Evolutionary conservation across 2,329 filamentous ascomycete species (phyloP), one percentile per base, ranked within the genome.

Genomic region (Alternaria conjuncta): DNA sequence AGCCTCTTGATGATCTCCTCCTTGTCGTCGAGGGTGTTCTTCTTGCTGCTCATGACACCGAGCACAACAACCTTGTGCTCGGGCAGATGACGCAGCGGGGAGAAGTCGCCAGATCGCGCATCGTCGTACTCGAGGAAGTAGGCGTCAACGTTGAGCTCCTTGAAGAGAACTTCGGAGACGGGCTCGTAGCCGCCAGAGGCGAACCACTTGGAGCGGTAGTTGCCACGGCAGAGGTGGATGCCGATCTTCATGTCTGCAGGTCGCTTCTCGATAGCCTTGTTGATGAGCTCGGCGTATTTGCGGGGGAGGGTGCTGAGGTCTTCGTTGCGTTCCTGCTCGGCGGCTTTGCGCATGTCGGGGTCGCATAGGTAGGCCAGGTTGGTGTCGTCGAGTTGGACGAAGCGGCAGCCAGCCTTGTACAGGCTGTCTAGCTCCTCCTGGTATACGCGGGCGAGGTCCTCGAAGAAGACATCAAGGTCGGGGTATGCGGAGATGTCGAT

Each of bases 41-140:
- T 88, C 82, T 87, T 87, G 73, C 81, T 84, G 61, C 79, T 83
- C 85, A 87, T 85, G 47, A 87, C 80, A 30, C 86, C 86, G 30
- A 88, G 78, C 10, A 88, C 85, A 13, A 88, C 86, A 32, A 84
- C 80, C 79, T 88, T 88, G 77, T 84, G 70, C 57, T 81, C 81
- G 4, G 86, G 86, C 53, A 88, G 77, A 73, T 84, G 82, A n/a
- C 85, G 78, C 60, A 88, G 80, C 1, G 86, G 86, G 36, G 78
- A 80, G 76, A 88, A 88, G 74, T 87, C 86, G 13, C 86, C 86
- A 0, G 82, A 84, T 3, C 86, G 81, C 30, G 85, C 85, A 65
- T 87, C 86, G 72, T 88, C 86, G 74, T 86, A 88, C 75, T 88
- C 86, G 69, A 88, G 83, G 78, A 87, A 88, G 77, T 87, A 88